Evolutionary conservation across 108 stramenopile genomes (phyloP).

Genomic region (Hondaea fermentalgiana): DNA sequence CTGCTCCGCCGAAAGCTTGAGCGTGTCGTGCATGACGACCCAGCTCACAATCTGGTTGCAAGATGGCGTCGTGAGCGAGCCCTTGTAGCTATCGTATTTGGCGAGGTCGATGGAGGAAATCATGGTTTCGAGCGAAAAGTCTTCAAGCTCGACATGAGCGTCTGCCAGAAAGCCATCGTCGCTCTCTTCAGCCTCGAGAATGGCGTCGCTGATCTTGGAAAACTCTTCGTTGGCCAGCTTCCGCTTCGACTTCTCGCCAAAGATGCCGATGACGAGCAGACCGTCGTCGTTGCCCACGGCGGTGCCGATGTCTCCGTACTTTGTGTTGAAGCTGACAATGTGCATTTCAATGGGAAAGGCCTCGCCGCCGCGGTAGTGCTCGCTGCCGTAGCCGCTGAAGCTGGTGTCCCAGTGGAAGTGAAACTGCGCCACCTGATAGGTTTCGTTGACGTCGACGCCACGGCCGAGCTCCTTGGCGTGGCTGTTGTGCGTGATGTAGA

Average conservation of each 20-base stretch:
- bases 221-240: background rate
- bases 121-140: background rate
- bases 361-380: background rate
- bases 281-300: background rate
- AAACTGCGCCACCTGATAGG: background rate
- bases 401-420: constrained; percentile 6
- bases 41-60: background rate
- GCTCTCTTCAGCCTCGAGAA: background rate
- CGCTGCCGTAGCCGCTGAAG: background rate
- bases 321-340: background rate
- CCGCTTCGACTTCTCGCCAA: background rate
- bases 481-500: background rate
- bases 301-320: background rate
- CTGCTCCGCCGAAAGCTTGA: background rate
- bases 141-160: background rate
- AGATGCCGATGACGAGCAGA: background rate
- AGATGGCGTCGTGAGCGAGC: background rate
- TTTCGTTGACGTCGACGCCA: background rate
- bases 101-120: background rate
- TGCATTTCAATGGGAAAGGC: background rate
- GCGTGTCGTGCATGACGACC: background rate
- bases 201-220: background rate
- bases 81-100: background rate
- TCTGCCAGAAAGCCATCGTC: background rate
- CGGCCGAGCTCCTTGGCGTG: background rate